Evolutionary conservation across 495 filamentous ascomycete species (phyloP), one percentile per base, ranked within the genome.

Genomic region (Endocarpon pusillum): DNA sequence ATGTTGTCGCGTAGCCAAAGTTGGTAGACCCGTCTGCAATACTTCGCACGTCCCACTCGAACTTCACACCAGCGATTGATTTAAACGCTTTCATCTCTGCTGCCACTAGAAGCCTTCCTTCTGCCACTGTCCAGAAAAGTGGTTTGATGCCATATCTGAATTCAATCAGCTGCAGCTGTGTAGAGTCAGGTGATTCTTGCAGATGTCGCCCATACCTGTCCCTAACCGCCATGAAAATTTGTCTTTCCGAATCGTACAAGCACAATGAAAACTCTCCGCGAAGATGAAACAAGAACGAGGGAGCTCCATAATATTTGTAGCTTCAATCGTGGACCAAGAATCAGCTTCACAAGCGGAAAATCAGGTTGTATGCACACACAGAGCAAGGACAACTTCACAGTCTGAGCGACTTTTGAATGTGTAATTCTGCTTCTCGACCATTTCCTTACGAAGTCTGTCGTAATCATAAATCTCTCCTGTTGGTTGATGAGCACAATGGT

Each of bases 391-490:
- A 8, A 67, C 47, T 37, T 70, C 64, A 24, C 57, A 57, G 40
- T 70, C 64, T 25, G 49, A 51, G 17, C 42, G 38, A 3, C 58
- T 46, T 17, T 48, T 40, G 42, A 69, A 70, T 0, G 41, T n/a
- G 43, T 62, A 66, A 15, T 34, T 35, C 19, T 32, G 22, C 3
- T 53, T 38, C 5, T 39, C 14, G 19, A 41, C 40, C 18, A 63
- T 45, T 11, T 54, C 33, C 1, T 29, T 35, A 3, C 58, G 57
- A n/a, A 65, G 45, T 8, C 42, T 34, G 12, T 66, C 57, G 32
- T 62, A 39, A 40, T 64, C 60, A 43, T 70, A 72, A 23, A 72
- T 48, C 42, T 70, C 67, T n/a, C n/a, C n/a, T n/a, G n/a, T n/a
- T n/a, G n/a, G n/a, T n/a, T n/a, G n/a, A n/a, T n/a, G n/a, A n/a